Evolutionary conservation across 176 grass and related monocot species (phyloP), one percentile per base, ranked within the genome.

Genomic region (Aechmea fasciata): DNA sequence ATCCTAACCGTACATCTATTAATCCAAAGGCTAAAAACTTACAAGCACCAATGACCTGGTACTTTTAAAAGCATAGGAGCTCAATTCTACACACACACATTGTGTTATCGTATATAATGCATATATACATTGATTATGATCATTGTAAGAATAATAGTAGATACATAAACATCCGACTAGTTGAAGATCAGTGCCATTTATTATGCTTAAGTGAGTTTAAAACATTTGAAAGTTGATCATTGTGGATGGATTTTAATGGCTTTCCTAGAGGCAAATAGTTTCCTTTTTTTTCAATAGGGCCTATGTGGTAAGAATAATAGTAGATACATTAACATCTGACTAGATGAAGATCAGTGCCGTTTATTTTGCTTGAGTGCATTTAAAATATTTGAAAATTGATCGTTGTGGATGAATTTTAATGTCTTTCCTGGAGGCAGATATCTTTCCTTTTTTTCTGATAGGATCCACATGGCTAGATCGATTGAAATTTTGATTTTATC

Each of bases 141-240:
- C 6, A 41, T 41, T 41, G 33, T 6, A 41, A 41, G 33, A 41
- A 41, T 41, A 41, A 41, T 41, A 41, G 33, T 41, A 6, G 3
- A 41, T 41, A 41, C 33, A 41, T 41, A 41, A 7, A 41, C 33
- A 41, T 41, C 4, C 33, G 33, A 61, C 10, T 15, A 22, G 20
- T 59, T 61, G 55, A 61, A 61, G n/a, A 61, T 20, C 55, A 59
- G 19, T 59, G n/a, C 55, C 55, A 59, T 59, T 59, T 59, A 9
- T 59, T 19, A 61, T 61, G n/a, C 13, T 61, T 19, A 15, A 18
- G 13, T 61, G 55, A 0, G 2, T 61, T 61, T 6, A 61, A 61
- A 19, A 19, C 2, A n/a, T 15, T 61, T 61, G 55, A 61, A 61
- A 61, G n/a, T 61, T 17, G 15, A 20, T 61, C 20, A 19, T n/a